Conservation (phyloP, 2,329 filamentous ascomycete genomes). For the Elsinoe arachidis region DNA sequence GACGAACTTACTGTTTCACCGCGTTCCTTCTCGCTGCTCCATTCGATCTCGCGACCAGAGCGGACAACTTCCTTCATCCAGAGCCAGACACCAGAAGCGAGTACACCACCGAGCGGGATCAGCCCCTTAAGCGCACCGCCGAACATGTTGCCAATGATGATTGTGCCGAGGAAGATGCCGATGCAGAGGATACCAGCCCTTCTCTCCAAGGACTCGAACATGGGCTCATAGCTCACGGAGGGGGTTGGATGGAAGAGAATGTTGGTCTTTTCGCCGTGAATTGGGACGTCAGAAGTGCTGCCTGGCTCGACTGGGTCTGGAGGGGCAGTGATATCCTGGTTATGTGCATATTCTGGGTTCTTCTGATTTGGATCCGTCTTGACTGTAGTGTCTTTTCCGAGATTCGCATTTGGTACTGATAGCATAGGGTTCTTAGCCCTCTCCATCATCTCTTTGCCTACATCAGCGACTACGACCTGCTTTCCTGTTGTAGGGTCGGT, state of each 20-base stretch:
- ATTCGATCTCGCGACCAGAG: constrained; percentile 75
- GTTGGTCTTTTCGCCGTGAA: constrained; percentile 93
- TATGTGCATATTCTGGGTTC: constrained; percentile 69
- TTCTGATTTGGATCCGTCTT: constrained; percentile 64
- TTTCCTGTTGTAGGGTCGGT: constrained; percentile 84
- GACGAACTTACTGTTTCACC: constrained; percentile 57
- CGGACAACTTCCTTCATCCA: constrained; percentile 84
- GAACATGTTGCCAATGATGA: constrained; percentile 70
- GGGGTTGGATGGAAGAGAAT: constrained; percentile 93
- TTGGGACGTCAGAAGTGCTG: constrained; percentile 85
- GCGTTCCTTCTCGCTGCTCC: constrained; percentile 76
- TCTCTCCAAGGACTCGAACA: constrained; percentile 67
- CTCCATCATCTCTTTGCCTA: constrained; percentile 60
- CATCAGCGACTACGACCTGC: constrained; percentile 77
- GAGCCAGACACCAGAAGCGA: constrained; percentile 71
- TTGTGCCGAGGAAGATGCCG: constrained; percentile 62
- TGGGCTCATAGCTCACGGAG: constrained; percentile 79
- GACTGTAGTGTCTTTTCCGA: constrained; percentile 64
- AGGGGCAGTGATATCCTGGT: constrained; percentile 83
- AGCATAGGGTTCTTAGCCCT: constrained; percentile 64
- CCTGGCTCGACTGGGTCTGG: constrained; percentile 77
- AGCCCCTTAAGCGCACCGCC: constrained; percentile 70
- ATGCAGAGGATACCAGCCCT: constrained; percentile 62
- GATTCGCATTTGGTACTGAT: constrained; percentile 81
- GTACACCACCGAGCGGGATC: constrained; percentile 60